Evolutionary conservation across 129 eudicot genomes (phyloP).

Genomic region (Apium graveolens): DNA sequence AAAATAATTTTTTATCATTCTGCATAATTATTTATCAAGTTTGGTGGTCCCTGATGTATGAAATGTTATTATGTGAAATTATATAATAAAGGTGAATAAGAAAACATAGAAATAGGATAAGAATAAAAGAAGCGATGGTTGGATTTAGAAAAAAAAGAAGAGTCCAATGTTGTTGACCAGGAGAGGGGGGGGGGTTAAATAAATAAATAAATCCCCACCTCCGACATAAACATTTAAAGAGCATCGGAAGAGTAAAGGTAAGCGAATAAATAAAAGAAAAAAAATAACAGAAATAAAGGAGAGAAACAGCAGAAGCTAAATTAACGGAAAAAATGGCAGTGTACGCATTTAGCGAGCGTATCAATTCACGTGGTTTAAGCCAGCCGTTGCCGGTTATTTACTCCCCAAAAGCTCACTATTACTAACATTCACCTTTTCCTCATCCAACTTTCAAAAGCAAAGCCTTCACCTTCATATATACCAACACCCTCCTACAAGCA

Average conservation of each 20-base stretch:
- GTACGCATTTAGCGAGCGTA: neutral
- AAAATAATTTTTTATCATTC: too few relatives aligned
- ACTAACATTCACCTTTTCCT: too few relatives aligned
- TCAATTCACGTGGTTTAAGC: constrained; percentile 1
- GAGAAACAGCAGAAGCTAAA: neutral
- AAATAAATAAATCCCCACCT: neutral
- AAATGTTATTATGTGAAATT: neutral
- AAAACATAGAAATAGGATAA: too few relatives aligned
- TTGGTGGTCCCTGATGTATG: too few relatives aligned
- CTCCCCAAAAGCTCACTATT: neutral
- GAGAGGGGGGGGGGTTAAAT: neutral
- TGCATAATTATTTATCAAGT: too few relatives aligned
- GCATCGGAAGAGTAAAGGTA: neutral
- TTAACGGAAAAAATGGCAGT: neutral
- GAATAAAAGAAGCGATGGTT: neutral
- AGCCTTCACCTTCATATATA: too few relatives aligned
- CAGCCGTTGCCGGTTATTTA: neutral
- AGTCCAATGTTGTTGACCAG: constrained; percentile 10
- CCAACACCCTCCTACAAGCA: too few relatives aligned
- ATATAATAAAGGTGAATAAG: too few relatives aligned
- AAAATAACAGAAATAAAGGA: neutral
- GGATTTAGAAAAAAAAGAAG: neutral
- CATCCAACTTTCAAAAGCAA: too few relatives aligned
- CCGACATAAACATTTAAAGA: neutral
- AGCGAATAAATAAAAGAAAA: neutral